These are phyloP conservation scores for Kwoniella botswanensis DNA, from an alignment of 768 basidiomycete genomes.

Conservation along the genomic window DNA sequence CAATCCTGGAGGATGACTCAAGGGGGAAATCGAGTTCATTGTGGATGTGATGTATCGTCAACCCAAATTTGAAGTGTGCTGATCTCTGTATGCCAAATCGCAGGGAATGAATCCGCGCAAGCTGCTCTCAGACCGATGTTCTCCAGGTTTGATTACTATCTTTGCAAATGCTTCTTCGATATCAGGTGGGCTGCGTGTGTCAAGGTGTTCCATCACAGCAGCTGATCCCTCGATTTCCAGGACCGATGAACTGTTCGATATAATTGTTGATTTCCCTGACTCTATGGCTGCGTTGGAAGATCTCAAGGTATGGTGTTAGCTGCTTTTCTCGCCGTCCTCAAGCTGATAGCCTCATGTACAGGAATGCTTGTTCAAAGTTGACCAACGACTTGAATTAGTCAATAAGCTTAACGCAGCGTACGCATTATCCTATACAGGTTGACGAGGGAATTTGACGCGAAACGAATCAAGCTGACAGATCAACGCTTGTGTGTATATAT, in stretches of 20 bases:
- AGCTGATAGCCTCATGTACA: constrained; percentile 17
- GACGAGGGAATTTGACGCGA: too few relatives aligned
- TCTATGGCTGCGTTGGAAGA: constrained; percentile 84
- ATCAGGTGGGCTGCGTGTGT: constrained; percentile 66
- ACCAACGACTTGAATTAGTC: constrained; percentile 69
- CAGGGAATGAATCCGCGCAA: constrained; percentile 58
- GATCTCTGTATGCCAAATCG: constrained; percentile 1
- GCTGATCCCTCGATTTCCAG: constrained; percentile 48
- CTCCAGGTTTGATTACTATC: constrained; percentile 86
- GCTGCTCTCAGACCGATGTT: constrained; percentile 68
- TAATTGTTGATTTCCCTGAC: constrained; percentile 92
- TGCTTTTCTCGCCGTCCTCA: too few relatives aligned
- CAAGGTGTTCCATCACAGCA: constrained; percentile 7
- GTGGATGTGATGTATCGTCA: not conserved
- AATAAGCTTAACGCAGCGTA: constrained; percentile 79
- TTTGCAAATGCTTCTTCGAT: constrained; percentile 88
- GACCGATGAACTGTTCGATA: constrained; percentile 84
- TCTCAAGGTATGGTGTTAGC: constrained; percentile 66
- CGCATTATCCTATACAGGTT: constrained; percentile 43
- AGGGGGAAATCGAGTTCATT: too few relatives aligned
- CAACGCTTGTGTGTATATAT: constrained; percentile 1
- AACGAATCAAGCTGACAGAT: not conserved
- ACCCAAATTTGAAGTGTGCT: not conserved
- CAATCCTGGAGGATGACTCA: too few relatives aligned
- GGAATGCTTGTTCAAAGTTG: constrained; percentile 58